These are phyloP conservation scores for Stenocarpella maydis DNA, from an alignment of 2,329 filamentous ascomycete species.

Conservation along the genomic window DNA sequence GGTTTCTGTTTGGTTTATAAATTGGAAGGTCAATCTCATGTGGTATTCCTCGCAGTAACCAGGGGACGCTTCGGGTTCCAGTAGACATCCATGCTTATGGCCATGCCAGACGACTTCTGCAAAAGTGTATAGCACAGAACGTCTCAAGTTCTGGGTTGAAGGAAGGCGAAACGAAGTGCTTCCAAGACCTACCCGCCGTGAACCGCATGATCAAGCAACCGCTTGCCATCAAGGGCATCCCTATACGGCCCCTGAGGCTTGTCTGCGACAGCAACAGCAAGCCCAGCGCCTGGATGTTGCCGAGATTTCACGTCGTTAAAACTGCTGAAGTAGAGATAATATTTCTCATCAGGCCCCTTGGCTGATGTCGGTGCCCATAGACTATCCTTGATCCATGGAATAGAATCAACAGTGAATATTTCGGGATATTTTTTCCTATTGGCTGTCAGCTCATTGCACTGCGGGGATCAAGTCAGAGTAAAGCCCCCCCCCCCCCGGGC, in stretches of 20 bases:
- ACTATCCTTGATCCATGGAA: constrained; percentile 53
- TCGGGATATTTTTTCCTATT: constrained; percentile 33
- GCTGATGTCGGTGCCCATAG: constrained; percentile 57
- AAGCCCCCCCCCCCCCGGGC: too few species aligned
- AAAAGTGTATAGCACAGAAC: background rate
- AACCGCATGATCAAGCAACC: background rate
- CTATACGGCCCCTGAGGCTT: constrained; percentile 38
- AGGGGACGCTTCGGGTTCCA: too few species aligned
- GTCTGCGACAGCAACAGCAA: constrained; percentile 50
- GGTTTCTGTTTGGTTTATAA: constrained; percentile 46
- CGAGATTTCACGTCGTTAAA: constrained; percentile 51
- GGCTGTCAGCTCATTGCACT: background rate
- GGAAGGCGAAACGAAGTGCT: background rate
- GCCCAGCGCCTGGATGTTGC: constrained; percentile 47
- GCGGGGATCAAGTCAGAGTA: too few species aligned
- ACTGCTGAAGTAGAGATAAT: constrained; percentile 59
- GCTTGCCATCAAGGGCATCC: constrained; percentile 1
- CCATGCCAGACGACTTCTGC: too few species aligned
- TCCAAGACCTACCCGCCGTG: background rate
- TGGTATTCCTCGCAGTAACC: background rate
- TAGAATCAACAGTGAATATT: constrained; percentile 49
- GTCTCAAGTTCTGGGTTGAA: background rate
- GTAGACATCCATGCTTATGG: background rate
- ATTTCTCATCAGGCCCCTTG: constrained; percentile 49
- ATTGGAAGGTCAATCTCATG: background rate